Percentiles rank a stretch among this genome's conserved stretches.
phyloP scores from a whole-genome alignment of 1,284 basidiomycete genomes.

The Coniferiporia weirii region DNA sequence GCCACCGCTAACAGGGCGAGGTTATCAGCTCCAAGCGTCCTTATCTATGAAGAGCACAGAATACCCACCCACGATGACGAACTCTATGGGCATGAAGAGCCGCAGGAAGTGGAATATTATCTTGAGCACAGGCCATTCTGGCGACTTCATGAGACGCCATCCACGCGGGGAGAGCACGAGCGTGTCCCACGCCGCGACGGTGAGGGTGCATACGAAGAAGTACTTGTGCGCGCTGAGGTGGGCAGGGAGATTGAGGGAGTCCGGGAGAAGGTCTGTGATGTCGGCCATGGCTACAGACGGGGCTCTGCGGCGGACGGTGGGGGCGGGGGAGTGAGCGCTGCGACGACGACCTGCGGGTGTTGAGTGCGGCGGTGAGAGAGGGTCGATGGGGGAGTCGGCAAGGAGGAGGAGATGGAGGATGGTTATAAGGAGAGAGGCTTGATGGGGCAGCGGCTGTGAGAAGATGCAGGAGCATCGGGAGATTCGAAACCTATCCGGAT shows the following conservation, averaged over 20 bases:
- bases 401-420: background rate
- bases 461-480: background rate
- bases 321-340: background rate
- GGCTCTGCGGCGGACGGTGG: background rate
- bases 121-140: slow-evolving; percentile 73
- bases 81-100: slow-evolving; percentile 71
- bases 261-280: slow-evolving; percentile 36
- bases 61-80: slow-evolving; percentile 62
- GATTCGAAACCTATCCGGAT: background rate
- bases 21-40: slow-evolving; percentile 2
- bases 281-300: slow-evolving; percentile 14
- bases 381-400: background rate
- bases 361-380: background rate
- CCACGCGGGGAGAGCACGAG: slow-evolving; percentile 74
- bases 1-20: slow-evolving; percentile 50
- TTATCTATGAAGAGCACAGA: background rate
- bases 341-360: background rate
- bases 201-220: slow-evolving; percentile 79
- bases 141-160: slow-evolving; percentile 62
- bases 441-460: background rate
- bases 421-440: background rate
- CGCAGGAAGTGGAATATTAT: slow-evolving; percentile 67
- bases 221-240: slow-evolving; percentile 81
- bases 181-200: slow-evolving; percentile 81
- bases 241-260: slow-evolving; percentile 61